These are phyloP conservation scores for Patellifolia procumbens DNA, from an alignment of 179 eudicot genomes.

Conservation along the genomic window DNA sequence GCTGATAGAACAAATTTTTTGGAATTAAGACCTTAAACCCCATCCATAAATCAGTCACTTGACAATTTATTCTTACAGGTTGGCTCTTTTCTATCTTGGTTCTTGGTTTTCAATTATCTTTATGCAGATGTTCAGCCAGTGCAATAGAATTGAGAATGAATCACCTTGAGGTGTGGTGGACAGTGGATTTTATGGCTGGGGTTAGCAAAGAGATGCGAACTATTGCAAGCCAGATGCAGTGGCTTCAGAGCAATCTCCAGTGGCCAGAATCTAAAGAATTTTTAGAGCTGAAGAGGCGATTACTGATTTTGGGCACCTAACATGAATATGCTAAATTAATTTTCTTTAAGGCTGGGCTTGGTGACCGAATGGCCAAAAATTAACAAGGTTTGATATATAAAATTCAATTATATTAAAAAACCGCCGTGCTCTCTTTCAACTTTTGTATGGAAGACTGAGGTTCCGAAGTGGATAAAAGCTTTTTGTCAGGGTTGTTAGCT, in stretches of 20 bases:
- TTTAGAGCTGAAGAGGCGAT: background rate
- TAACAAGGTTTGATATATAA: too few relatives aligned
- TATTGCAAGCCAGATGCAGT: background rate
- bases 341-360: too few relatives aligned
- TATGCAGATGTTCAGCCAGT: background rate
- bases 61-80: background rate
- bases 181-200: background rate
- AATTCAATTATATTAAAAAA: too few relatives aligned
- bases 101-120: background rate
- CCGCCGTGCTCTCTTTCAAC: too few relatives aligned
- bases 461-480: too few relatives aligned
- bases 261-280: background rate
- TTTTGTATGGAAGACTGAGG: too few relatives aligned
- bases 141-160: background rate
- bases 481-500: too few relatives aligned
- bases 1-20: too few relatives aligned
- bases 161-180: background rate
- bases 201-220: background rate
- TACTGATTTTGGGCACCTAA: background rate
- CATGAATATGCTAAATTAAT: background rate
- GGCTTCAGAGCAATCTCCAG: background rate
- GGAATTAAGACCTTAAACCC: background rate
- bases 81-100: background rate
- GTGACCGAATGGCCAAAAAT: too few relatives aligned
- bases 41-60: background rate